Base-by-base conservation (phyloP, 2,329 filamentous ascomycete species). In the Amylocarpus encephaloides region DNA sequence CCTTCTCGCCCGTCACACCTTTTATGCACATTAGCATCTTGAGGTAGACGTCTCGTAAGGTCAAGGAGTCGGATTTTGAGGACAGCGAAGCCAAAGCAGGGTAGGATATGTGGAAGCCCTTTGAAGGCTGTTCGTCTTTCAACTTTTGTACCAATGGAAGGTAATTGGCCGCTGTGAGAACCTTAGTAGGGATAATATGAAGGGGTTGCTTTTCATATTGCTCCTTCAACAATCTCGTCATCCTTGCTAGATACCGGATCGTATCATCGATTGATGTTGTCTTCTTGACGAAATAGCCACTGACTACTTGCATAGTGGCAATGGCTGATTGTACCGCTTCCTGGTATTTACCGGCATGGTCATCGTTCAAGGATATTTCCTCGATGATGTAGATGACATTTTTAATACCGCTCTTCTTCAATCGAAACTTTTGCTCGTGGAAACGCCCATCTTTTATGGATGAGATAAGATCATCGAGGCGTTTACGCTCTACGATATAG, bases 11-110 rank as follows among this genome's bases (percentile, higher is more conserved):
- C 1, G 85, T 87, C 11, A 93, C 73, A 1, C 86, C 85, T 48
- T 78, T 78, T 1, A 79, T 88, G 55, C 85, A 88, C 86, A 93
- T 90, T 43, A 93, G 75, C 86, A 93, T 92, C 67, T 91, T 91
- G 22, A 93, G 70, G 59, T 80, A 92, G 0, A 91, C 67, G 59
- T 93, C 88, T 49, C 85, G 74, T 9, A 92, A 70, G 0, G 86
- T 87, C 59, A 89, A 78, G 51, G 78, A 78, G 46, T 87, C 84
- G 0, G 85, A 88, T 66, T 93, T 93, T 7, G 83, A 87, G 1
- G 81, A 81, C 40, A 92, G 69, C 1, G 81, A 82, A 0, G 83
- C 80, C 64, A 92, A 91, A 0, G 83, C 83, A 0, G 76, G 70
- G 59, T 89, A 90, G 10, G 77, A 87, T 52, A 89, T 77, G 60